Conservation (phyloP, 208 protist species). For the Acanthamoeba royreba region DNA sequence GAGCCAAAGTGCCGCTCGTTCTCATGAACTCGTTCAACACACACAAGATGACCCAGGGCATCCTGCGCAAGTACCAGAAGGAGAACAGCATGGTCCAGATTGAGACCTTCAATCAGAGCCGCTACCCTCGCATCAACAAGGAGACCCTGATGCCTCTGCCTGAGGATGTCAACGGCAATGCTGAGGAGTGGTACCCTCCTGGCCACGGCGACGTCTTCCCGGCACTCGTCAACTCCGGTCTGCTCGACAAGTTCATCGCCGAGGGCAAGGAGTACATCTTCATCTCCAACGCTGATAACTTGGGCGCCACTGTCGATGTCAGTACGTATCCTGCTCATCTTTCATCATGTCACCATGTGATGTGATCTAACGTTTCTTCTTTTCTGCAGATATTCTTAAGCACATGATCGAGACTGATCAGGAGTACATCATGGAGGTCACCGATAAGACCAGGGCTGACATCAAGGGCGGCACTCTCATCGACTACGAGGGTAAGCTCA, state of each 20-base stretch:
- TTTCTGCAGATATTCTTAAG: slow-evolving; percentile 78
- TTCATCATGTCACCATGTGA: background rate
- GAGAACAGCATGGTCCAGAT: slow-evolving; percentile 67
- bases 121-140: slow-evolving; percentile 80
- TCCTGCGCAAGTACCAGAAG: slow-evolving; percentile 80
- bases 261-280: slow-evolving; percentile 96
- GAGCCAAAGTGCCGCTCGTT: slow-evolving; percentile 91
- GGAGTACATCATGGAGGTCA: slow-evolving; percentile 91
- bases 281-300: slow-evolving; percentile 98
- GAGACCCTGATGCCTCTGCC: slow-evolving; percentile 78
- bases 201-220: slow-evolving; percentile 98
- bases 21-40: slow-evolving; percentile 99
- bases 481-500: slow-evolving; percentile 74
- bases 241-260: slow-evolving; percentile 72
- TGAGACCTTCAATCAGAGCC: slow-evolving; percentile 82
- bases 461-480: slow-evolving; percentile 88
- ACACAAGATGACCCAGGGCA: slow-evolving; percentile 85
- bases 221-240: slow-evolving; percentile 85
- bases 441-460: slow-evolving; percentile 85
- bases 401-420: slow-evolving; percentile 83
- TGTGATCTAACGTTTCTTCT: no score
- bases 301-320: slow-evolving; percentile 90
- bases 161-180: slow-evolving; percentile 9
- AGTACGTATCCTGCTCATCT: slow-evolving; percentile 48
- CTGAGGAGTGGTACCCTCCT: slow-evolving; percentile 84